Conservation (phyloP, 1,139 yeast species). For the Zygosaccharomyces sapae region DNA sequence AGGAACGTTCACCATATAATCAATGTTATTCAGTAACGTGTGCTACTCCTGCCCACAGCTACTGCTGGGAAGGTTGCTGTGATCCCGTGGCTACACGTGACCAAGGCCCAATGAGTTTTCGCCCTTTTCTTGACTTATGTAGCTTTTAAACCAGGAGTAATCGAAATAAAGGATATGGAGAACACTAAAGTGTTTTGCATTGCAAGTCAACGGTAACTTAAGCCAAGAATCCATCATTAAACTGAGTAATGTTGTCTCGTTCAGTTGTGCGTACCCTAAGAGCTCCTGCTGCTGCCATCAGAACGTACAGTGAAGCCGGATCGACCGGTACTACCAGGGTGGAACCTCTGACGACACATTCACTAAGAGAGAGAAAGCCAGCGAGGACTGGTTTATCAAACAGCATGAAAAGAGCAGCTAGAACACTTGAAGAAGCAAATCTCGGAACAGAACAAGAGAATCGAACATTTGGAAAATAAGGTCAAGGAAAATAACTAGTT, state of each 20-base stretch:
- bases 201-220: background rate
- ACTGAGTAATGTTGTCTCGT: slow-evolving; percentile 27
- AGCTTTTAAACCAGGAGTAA: slow-evolving; percentile 2
- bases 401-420: slow-evolving; percentile 61
- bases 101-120: slow-evolving; percentile 6
- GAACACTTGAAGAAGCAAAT: slow-evolving; percentile 49
- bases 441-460: slow-evolving; percentile 47
- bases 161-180: background rate
- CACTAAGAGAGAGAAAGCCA: slow-evolving; percentile 65
- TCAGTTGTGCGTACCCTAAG: slow-evolving; percentile 34
- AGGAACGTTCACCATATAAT: too few species aligned
- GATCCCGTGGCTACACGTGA: slow-evolving; percentile 1
- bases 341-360: slow-evolving; percentile 50
- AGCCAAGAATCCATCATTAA: slow-evolving; percentile 5
- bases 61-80: too few species aligned
- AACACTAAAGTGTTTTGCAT: background rate
- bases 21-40: too few species aligned
- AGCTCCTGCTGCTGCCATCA: slow-evolving; percentile 33
- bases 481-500: slow-evolving; percentile 14
- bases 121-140: background rate
- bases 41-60: too few species aligned
- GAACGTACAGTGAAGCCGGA: slow-evolving; percentile 50
- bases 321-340: slow-evolving; percentile 49
- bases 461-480: slow-evolving; percentile 39
- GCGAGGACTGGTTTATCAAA: slow-evolving; percentile 59